Base-by-base conservation (phyloP, 208 protist genomes). In the Crithidia expoeki region DNA sequence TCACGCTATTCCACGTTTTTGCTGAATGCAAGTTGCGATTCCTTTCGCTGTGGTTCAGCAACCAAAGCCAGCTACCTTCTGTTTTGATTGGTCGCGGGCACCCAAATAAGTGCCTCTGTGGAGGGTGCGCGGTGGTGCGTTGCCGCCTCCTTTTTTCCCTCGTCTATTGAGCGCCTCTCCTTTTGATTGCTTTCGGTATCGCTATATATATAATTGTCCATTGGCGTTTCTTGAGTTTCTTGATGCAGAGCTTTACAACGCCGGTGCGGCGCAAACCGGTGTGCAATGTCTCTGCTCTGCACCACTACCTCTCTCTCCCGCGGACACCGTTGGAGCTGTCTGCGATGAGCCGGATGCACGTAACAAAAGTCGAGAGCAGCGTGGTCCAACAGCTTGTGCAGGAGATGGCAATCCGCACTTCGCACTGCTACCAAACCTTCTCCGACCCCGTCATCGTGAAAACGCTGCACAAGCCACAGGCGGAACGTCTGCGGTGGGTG, bases 351-450 rank as follows among this genome's bases (percentile, higher is more conserved):
- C 17, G 40, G 27, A 46, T 78, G 68, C 59, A 81, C 25, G 34
- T 44, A 21, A 21, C 46, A 2, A 66, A 71, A 34, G 58, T 76
- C 30, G 66, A 67, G 21, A 76, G 62, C 23, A 25, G 46, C 12
- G 67, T 61, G 36, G 72, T 72, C 42, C 65, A 62, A 36, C 84
- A 72, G 42, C 51, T 74, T 23, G 63, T 81, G 44, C 66, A 88
- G 14, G 79, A 96, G 68, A 81, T 96, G 17, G 82, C 83, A 0
- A 81, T 83, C n/a, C 86, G 91, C 28, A 94, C 88, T 9, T 83
- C 91, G n/a, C 77, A 80, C 34, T 86, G 82, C 67, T 92, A 88
- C 44, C 46, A 75, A 25, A 65, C 79, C 1, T 93, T 96, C 58
- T 70, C 64, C 0, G 79, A 85, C 40, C 79, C 86, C 2, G 62